These are phyloP conservation scores for Solidago caesia DNA, from an alignment of 129 eudicot species.

Conservation along the genomic window DNA sequence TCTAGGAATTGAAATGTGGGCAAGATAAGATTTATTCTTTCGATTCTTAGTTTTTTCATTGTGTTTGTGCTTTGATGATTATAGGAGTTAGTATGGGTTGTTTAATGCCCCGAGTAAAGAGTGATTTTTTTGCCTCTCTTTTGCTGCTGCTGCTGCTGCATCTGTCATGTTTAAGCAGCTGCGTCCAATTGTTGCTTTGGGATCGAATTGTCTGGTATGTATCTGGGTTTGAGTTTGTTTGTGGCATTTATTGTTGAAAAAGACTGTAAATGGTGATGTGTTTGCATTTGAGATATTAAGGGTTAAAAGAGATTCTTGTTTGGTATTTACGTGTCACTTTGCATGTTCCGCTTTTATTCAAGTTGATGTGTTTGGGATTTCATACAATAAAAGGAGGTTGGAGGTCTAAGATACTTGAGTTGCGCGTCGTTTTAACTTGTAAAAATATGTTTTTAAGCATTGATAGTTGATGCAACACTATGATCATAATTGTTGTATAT, in stretches of 20 bases:
- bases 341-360: neutral
- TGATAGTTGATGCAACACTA: too few species aligned
- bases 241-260: conserved; percentile 25
- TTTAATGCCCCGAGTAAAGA: conserved; percentile 46
- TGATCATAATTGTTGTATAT: too few species aligned
- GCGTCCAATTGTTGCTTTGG: conserved; percentile 24
- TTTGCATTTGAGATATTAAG: conserved; percentile 29
- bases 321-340: conserved; percentile 12
- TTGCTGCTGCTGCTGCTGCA: conserved; percentile 34
- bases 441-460: too few species aligned
- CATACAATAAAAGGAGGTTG: too few species aligned
- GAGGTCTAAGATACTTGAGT: too few species aligned
- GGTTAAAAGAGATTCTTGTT: conserved; percentile 24
- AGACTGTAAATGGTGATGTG: conserved; percentile 33
- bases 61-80: conserved; percentile 26
- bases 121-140: conserved; percentile 49
- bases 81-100: conserved; percentile 38
- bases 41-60: conserved; percentile 22
- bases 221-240: conserved; percentile 34
- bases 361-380: too few species aligned
- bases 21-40: conserved; percentile 22
- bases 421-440: too few species aligned
- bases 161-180: conserved; percentile 5
- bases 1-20: conserved; percentile 36
- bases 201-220: neutral